These are phyloP conservation scores for Plantago major DNA, from an alignment of 257 asterid species.

Conservation along the genomic window DNA sequence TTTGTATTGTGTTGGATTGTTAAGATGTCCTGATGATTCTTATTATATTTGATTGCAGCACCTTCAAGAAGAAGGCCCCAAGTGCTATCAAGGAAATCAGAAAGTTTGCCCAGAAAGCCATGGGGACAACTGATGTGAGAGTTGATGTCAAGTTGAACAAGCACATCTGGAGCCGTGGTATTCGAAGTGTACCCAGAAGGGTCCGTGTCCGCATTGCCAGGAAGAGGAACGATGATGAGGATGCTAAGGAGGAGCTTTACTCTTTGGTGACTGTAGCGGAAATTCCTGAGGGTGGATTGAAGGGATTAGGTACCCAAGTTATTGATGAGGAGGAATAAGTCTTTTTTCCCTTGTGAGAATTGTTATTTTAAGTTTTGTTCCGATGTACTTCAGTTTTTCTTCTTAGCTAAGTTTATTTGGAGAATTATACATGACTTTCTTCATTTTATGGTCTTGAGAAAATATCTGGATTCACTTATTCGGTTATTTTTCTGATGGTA, in stretches of 20 bases:
- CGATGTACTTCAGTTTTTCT: background rate
- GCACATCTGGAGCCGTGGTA: constrained; percentile 33
- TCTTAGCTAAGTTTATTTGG: background rate
- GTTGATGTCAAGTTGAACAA: constrained; percentile 34
- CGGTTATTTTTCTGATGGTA: background rate
- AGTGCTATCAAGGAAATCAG: constrained; percentile 31
- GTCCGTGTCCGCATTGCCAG: constrained; percentile 28
- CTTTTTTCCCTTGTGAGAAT: background rate
- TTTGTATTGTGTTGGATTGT: background rate
- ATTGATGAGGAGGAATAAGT: constrained; percentile 23
- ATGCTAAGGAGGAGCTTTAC: constrained; percentile 35
- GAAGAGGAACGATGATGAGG: constrained; percentile 34
- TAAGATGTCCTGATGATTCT: background rate
- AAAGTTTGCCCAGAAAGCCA: constrained; percentile 32
- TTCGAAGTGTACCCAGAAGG: constrained; percentile 34
- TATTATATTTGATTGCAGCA: constrained; percentile 9
- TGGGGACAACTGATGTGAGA: constrained; percentile 31
- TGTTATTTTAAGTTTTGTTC: background rate
- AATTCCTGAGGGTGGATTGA: constrained; percentile 21
- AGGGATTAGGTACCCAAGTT: constrained; percentile 24
- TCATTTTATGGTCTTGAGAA: background rate
- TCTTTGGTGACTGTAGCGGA: constrained; percentile 29
- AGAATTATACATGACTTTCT: background rate
- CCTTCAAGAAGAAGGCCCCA: constrained; percentile 38
- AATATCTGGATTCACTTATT: background rate